These are phyloP conservation scores for Aeschynomene evenia DNA, from an alignment of 306 rosid genomes.

Conservation along the genomic window DNA sequence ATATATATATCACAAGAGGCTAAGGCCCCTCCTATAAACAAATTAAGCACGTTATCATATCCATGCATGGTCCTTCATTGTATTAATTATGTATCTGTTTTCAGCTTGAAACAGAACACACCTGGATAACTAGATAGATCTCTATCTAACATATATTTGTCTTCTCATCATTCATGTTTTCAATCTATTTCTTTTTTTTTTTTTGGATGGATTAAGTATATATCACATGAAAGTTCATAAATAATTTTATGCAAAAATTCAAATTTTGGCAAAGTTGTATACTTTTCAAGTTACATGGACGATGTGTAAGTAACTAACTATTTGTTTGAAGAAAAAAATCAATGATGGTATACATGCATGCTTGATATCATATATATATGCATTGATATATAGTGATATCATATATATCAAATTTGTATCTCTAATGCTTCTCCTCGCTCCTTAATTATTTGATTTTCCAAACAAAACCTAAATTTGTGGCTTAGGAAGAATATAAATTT, in stretches of 20 bases:
- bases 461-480: neutral
- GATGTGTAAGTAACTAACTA: neutral
- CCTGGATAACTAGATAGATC: no score
- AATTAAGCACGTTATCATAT: neutral
- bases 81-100: slow-evolving; percentile 10
- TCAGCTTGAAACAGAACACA: slow-evolving; percentile 19
- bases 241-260: neutral
- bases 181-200: no score
- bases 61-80: slow-evolving; percentile 12
- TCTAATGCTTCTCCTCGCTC: neutral
- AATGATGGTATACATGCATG: neutral
- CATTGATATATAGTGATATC: neutral
- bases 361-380: no score
- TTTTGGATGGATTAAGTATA: no score
- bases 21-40: slow-evolving; percentile 9
- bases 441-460: neutral
- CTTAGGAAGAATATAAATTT: neutral
- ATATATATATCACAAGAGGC: no score
- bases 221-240: neutral
- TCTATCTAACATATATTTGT: neutral
- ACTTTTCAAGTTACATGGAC: neutral
- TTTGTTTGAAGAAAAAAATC: neutral
- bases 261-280: neutral
- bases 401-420: neutral
- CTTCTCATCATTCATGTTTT: no score